Evolutionary conservation across 768 basidiomycete genomes (phyloP).

Genomic region (Hericium erinaceus): DNA sequence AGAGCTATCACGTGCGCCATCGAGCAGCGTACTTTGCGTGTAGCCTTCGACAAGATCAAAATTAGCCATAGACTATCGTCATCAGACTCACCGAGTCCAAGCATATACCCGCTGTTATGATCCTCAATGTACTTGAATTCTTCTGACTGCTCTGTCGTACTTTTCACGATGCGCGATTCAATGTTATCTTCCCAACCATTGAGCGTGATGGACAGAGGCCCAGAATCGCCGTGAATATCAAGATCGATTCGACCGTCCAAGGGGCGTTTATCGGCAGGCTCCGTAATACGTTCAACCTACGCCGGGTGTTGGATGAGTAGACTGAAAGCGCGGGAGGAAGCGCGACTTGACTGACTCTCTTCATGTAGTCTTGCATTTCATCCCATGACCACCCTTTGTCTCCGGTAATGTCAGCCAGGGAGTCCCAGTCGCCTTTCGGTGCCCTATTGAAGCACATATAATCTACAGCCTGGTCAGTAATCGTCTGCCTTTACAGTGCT

Average conservation of each 20-base stretch:
- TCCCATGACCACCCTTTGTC: constrained; percentile 18
- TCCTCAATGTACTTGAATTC: constrained; percentile 20
- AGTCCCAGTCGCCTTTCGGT: constrained; percentile 18
- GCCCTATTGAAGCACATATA: constrained; percentile 20
- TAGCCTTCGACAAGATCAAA: constrained; percentile 24
- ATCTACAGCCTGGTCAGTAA: constrained; percentile 10
- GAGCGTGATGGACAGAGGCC: constrained; percentile 16
- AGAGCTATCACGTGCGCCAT: neutral
- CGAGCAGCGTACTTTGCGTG: neutral
- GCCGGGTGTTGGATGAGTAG: no score
- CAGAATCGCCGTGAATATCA: constrained; percentile 15
- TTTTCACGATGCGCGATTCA: constrained; percentile 1
- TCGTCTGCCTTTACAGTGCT: no score
- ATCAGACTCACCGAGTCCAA: constrained; percentile 27
- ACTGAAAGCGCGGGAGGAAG: neutral
- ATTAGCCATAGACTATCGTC: constrained; percentile 24
- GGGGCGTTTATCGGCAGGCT: constrained; percentile 7
- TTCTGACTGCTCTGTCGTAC: constrained; percentile 8
- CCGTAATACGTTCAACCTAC: constrained; percentile 1
- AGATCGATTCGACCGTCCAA: constrained; percentile 17
- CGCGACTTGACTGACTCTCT: constrained; percentile 19
- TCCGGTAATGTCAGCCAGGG: constrained; percentile 16
- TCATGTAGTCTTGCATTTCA: neutral
- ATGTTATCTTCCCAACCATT: constrained; percentile 1
- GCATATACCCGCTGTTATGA: constrained; percentile 14